Percentiles rank a stretch among this genome's conserved stretches.
These are phyloP conservation scores for Curvularia sp. DNA, from an alignment of 2,329 filamentous ascomycete genomes.

Conservation along the genomic window DNA sequence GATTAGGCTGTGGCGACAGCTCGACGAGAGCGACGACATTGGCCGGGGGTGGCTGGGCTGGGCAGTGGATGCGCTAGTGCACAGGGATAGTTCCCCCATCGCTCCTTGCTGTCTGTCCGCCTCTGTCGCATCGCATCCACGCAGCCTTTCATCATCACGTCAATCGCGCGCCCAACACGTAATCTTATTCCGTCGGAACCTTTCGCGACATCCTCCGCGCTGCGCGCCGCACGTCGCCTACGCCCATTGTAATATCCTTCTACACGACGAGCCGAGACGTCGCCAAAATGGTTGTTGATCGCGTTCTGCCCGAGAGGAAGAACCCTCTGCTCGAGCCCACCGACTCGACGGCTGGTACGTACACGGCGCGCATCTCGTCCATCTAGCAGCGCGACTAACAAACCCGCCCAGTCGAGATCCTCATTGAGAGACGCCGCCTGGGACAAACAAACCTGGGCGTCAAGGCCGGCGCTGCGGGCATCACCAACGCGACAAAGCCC, in stretches of 20 bases:
- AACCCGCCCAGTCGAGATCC: slow-evolving; percentile 55
- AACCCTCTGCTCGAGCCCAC: slow-evolving; percentile 71
- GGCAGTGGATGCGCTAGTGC: slow-evolving; percentile 17
- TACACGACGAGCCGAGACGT: slow-evolving; percentile 5
- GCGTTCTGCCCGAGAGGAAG: slow-evolving; percentile 65
- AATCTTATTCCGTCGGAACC: slow-evolving; percentile 17
- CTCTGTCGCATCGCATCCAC: slow-evolving; percentile 24
- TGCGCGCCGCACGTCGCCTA: slow-evolving; percentile 35
- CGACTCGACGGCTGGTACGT: slow-evolving; percentile 69
- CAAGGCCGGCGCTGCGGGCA: slow-evolving; percentile 76
- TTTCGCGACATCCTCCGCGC: slow-evolving; percentile 31
- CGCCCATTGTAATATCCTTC: slow-evolving; percentile 19
- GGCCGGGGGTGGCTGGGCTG: slow-evolving; percentile 22
- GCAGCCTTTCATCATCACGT: slow-evolving; percentile 24
- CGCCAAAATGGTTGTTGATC: slow-evolving; percentile 44
- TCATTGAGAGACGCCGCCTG: slow-evolving; percentile 83
- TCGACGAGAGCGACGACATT: slow-evolving; percentile 15
- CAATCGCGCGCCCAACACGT: slow-evolving; percentile 25
- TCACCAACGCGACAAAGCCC: slow-evolving; percentile 73
- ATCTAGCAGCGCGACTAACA: slow-evolving; percentile 34
- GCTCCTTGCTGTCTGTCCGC: slow-evolving; percentile 19
- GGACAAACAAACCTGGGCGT: slow-evolving; percentile 91
- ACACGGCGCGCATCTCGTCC: slow-evolving; percentile 37
- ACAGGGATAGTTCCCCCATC: slow-evolving; percentile 25
- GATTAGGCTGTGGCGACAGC: slow-evolving; percentile 11